Evolutionary conservation across 352 stramenopile species (phyloP).

Genomic region (Globisporangium spinosum): DNA sequence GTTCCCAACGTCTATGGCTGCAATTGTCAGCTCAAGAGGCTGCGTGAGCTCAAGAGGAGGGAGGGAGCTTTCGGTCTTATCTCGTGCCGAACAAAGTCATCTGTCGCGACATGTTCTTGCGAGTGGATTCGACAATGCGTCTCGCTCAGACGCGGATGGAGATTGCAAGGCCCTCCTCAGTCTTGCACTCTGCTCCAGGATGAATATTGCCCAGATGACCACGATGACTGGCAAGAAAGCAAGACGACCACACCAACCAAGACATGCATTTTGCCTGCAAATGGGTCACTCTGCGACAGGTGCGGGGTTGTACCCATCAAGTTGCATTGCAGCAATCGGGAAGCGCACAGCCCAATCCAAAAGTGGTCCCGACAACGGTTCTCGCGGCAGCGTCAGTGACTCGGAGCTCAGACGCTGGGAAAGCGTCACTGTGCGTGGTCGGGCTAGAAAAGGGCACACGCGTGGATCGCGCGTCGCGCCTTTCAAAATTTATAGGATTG

Average conservation of each 20-base stretch:
- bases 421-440: neutral
- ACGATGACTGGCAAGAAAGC: neutral
- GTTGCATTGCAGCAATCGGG: neutral
- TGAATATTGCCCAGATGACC: neutral
- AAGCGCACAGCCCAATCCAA: neutral
- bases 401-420: neutral
- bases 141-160: too few relatives aligned
- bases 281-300: neutral
- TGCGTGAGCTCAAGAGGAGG: too few relatives aligned
- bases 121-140: too few relatives aligned
- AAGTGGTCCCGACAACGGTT: neutral
- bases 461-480: neutral
- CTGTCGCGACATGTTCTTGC: too few relatives aligned
- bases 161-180: too few relatives aligned
- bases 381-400: neutral
- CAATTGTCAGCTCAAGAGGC: too few relatives aligned
- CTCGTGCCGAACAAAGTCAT: too few relatives aligned
- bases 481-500: neutral
- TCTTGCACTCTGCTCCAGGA: too few relatives aligned
- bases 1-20: too few relatives aligned
- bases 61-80: too few relatives aligned
- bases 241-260: neutral
- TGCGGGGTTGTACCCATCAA: neutral
- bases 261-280: neutral
- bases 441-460: slow-evolving; percentile 3